These are phyloP conservation scores for Dicorynia guianensis DNA, from an alignment of 306 rosid genomes.

Conservation along the genomic window DNA sequence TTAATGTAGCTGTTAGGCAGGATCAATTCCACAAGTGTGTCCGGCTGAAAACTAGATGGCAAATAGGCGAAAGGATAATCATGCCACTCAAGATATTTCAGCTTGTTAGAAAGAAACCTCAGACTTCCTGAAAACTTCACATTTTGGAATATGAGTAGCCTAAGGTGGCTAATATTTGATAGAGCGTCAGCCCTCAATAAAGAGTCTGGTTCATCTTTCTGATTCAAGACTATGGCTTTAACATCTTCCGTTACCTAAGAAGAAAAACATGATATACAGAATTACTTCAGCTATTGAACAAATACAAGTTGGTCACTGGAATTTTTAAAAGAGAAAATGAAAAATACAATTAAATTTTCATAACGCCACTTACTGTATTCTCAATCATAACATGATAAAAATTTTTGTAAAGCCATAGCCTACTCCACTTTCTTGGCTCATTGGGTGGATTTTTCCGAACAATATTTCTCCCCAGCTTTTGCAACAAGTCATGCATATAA, in stretches of 20 bases:
- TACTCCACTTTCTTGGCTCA: not conserved
- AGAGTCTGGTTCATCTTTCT: not conserved
- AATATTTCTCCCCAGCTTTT: no score
- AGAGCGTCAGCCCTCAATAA: not conserved
- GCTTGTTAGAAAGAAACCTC: not conserved
- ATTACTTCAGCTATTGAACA: no score
- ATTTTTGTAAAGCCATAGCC: not conserved
- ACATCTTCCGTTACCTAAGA: not conserved
- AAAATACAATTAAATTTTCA: no score
- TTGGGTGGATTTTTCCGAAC: no score
- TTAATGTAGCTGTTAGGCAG: not conserved
- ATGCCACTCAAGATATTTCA: not conserved
- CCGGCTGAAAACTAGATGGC: not conserved
- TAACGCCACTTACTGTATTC: no score
- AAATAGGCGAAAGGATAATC: not conserved
- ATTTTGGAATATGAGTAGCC: not conserved
- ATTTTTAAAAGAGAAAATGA: no score
- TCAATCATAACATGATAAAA: no score
- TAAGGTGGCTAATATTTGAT: not conserved
- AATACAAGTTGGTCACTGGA: no score
- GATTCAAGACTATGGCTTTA: not conserved
- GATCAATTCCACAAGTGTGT: not conserved
- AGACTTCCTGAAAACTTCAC: not conserved
- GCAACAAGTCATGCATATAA: no score
- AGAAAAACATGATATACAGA: not conserved